Evolutionary conservation across 345 rosid species (phyloP), one percentile per base, ranked within the genome.

Genomic region (Leavenworthia alabamica): DNA sequence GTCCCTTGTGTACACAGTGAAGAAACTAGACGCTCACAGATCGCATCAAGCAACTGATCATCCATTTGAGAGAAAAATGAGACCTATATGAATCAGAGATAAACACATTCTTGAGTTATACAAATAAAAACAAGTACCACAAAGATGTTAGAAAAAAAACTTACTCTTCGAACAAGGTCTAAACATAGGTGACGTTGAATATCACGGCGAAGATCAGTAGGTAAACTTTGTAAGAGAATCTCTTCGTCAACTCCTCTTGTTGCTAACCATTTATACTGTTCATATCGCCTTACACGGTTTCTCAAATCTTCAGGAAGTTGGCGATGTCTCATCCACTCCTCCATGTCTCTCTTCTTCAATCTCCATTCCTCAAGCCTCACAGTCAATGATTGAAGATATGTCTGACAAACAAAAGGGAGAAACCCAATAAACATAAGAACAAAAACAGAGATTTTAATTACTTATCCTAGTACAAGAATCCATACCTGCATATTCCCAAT

Each of bases 21-120:
- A 13, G 97, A 93, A 10, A 82, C 89, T 13, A 70, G 41, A 13
- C 89, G 94, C 73, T 93, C 99, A 7, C 99, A 93, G 64, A 89
- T 93, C 22, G 96, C 99, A 68, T 93, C 97, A 0, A 89, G 91
- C 14, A 93, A 83, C 60, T 87, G 97, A 75, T 85, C 91, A 73
- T 93, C 99, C 99, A 93, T 89, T 60, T 89, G 97, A 1, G 96
- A 79, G 83, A 93, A 93, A 66, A 93, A 89, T 12, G 90, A 91
- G 11, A 93, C 97, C 96, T 93, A 73, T 68, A 71, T 44, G 9
- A 36, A 51, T 51, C 53, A 44, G 37, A 32, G 28, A 39, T 13
- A 19, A 19, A 64, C 52, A 42, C 43, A 52, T 31, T 33, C 2
- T 32, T 16, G n/a, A 29, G 41, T 24, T 24, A 5, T 1, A 27